phyloP scores from a whole-genome alignment of 768 basidiomycete genomes.

The Hydnum rufescens region DNA sequence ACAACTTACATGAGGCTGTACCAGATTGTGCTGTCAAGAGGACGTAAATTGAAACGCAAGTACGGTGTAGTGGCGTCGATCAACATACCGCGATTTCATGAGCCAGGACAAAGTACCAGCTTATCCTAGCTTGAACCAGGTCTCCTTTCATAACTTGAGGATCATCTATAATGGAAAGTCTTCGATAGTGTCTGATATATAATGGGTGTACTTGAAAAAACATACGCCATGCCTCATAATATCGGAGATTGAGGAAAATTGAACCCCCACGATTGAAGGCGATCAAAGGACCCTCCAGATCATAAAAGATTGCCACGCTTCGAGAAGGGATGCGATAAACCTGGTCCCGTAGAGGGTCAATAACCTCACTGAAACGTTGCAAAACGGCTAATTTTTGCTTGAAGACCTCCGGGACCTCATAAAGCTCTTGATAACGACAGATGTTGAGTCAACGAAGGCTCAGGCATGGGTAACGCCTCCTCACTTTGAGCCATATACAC shows the following conservation, averaged over 20 bases:
- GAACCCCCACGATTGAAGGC: constrained; percentile 86
- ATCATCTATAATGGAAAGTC: constrained; percentile 34
- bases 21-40: constrained; percentile 52
- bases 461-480: too few species aligned
- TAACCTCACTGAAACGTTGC: constrained; percentile 45
- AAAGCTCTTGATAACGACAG: too few species aligned
- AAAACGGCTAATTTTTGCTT: constrained; percentile 30
- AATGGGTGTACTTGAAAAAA: neutral
- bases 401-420: constrained; percentile 32
- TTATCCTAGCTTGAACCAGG: constrained; percentile 46
- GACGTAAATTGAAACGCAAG: too few species aligned
- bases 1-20: constrained; percentile 22
- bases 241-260: constrained; percentile 75
- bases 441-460: too few species aligned
- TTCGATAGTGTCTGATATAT: neutral
- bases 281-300: constrained; percentile 57
- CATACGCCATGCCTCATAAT: constrained; percentile 55
- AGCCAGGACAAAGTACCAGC: constrained; percentile 84
- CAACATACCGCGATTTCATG: constrained; percentile 53
- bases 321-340: constrained; percentile 56
- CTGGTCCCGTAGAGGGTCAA: constrained; percentile 35
- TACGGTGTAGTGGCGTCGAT: too few species aligned
- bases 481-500: constrained; percentile 27
- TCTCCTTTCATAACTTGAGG: constrained; percentile 35
- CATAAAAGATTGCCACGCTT: constrained; percentile 75